These are phyloP conservation scores for Fusarium xylarioides DNA, from an alignment of 2,329 filamentous ascomycete species.

Conservation along the genomic window DNA sequence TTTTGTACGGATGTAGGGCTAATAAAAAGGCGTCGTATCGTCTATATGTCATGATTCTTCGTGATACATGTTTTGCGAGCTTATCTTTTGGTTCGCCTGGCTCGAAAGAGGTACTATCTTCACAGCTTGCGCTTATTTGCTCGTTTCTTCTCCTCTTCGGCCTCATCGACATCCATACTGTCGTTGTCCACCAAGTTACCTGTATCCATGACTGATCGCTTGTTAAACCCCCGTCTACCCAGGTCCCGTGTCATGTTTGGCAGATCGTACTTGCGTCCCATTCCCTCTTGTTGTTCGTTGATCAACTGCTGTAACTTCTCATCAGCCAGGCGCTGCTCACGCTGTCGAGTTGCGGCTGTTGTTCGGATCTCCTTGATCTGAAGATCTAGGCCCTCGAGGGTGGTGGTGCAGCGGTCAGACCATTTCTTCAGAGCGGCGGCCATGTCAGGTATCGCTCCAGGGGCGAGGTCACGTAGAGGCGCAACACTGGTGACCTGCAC, in stretches of 20 bases:
- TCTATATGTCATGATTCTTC: conserved; percentile 44
- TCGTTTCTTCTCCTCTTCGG: conserved; percentile 61
- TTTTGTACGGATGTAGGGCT: conserved; percentile 32
- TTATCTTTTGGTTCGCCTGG: not conserved
- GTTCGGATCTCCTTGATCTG: conserved; percentile 75
- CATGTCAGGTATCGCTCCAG: conserved; percentile 75
- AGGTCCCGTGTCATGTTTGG: conserved; percentile 39
- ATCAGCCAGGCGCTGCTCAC: conserved; percentile 58
- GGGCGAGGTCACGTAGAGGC: conserved; percentile 85
- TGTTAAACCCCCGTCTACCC: conserved; percentile 42
- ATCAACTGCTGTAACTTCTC: conserved; percentile 60
- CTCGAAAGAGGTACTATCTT: not conserved
- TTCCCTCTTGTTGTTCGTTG: conserved; percentile 53
- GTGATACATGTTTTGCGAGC: conserved; percentile 37
- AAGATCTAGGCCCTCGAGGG: conserved; percentile 77
- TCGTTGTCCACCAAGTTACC: conserved; percentile 56
- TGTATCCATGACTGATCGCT: conserved; percentile 54
- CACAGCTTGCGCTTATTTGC: conserved; percentile 64
- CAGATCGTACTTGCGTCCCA: conserved; percentile 48
- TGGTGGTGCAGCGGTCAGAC: conserved; percentile 79
- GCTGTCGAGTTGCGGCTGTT: conserved; percentile 63
- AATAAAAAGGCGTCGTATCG: conserved; percentile 37
- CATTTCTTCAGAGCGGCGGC: conserved; percentile 75
- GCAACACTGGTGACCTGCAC: conserved; percentile 84
- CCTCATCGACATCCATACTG: conserved; percentile 66